Evolutionary conservation across 495 filamentous ascomycete genomes (phyloP).

Genomic region (Tuber microsphaerosporum): DNA sequence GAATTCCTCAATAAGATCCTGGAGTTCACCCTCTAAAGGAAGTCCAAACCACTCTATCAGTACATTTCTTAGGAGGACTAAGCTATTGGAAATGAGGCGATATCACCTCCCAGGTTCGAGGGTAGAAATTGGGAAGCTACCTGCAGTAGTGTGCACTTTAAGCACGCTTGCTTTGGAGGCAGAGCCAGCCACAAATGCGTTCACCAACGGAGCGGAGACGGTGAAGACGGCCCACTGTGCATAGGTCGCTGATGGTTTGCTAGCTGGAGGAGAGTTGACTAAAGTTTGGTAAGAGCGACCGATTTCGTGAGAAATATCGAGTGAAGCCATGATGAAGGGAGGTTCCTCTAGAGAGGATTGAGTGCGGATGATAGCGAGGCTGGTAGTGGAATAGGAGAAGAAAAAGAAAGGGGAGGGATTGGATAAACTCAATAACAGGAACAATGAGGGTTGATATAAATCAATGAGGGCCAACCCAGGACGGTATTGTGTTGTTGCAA

Average conservation of each 20-base stretch:
- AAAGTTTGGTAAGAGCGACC: conserved; percentile 87
- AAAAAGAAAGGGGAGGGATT: conserved; percentile 9
- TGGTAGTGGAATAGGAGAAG: background rate
- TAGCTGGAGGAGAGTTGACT: conserved; percentile 61
- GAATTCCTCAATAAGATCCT: conserved; percentile 95
- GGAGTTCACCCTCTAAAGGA: conserved; percentile 76
- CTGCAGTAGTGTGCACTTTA: conserved; percentile 86
- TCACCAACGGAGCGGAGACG: conserved; percentile 81
- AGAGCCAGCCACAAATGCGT: conserved; percentile 76
- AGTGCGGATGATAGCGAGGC: conserved; percentile 9
- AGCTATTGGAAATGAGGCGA: conserved; percentile 2
- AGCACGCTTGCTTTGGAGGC: conserved; percentile 84
- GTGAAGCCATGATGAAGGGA: conserved; percentile 63
- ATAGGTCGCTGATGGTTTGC: conserved; percentile 55
- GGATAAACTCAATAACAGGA: background rate
- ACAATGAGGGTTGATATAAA: background rate
- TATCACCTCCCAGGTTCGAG: background rate
- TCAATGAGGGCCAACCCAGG: conserved; percentile 2
- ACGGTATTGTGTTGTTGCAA: background rate
- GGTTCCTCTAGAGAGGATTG: background rate
- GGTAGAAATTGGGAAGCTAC: conserved; percentile 46
- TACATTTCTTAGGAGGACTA: background rate
- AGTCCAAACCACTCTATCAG: conserved; percentile 10
- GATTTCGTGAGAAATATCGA: conserved; percentile 81
- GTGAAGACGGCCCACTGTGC: conserved; percentile 86